Percentiles rank a stretch among this genome's conserved stretches.
Evolutionary conservation across 495 filamentous ascomycete genomes (phyloP).

Genomic region (Aspergillus biplanus): DNA sequence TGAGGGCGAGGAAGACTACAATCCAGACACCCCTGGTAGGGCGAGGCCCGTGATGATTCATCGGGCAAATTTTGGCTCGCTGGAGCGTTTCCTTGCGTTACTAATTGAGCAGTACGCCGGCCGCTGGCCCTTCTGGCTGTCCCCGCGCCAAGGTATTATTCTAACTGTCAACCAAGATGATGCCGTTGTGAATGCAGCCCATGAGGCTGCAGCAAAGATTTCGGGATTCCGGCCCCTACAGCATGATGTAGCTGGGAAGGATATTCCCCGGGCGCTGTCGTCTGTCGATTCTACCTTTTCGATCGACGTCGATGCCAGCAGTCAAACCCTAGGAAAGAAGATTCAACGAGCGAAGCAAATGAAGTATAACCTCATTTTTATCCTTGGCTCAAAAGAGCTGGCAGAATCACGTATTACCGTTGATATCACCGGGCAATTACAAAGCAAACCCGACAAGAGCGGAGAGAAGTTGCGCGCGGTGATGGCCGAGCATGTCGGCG

Average conservation of each 20-base stretch:
- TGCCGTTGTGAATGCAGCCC: conserved; percentile 60
- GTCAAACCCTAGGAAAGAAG: conserved; percentile 67
- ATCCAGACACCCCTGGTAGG: conserved; percentile 66
- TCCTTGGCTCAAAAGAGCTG: conserved; percentile 66
- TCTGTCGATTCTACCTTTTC: conserved; percentile 56
- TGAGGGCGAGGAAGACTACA: conserved; percentile 62
- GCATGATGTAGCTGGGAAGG: conserved; percentile 20
- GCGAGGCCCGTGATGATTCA: conserved; percentile 86
- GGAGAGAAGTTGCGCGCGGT: conserved; percentile 35
- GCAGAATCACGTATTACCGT: conserved; percentile 47
- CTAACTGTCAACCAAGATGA: conserved; percentile 72
- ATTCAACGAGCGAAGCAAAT: conserved; percentile 70
- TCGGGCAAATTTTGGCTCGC: conserved; percentile 82
- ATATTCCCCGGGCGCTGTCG: conserved; percentile 38
- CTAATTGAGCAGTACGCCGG: conserved; percentile 84
- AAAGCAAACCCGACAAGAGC: conserved; percentile 41
- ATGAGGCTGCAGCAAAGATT: conserved; percentile 44
- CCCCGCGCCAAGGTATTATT: conserved; percentile 78
- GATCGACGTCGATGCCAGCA: conserved; percentile 73
- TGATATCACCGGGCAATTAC: conserved; percentile 51
- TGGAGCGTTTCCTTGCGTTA: conserved; percentile 86
- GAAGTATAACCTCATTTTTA: conserved; percentile 74
- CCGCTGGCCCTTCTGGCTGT: conserved; percentile 90
- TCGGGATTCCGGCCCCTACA: conserved; percentile 39
- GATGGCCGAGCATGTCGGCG: conserved; percentile 35